A percentile compares a stretch with the other conserved stretches of the same genome.
Evolutionary conservation across 1,284 basidiomycete species (phyloP).

Genomic region (Leccinum insolens): DNA sequence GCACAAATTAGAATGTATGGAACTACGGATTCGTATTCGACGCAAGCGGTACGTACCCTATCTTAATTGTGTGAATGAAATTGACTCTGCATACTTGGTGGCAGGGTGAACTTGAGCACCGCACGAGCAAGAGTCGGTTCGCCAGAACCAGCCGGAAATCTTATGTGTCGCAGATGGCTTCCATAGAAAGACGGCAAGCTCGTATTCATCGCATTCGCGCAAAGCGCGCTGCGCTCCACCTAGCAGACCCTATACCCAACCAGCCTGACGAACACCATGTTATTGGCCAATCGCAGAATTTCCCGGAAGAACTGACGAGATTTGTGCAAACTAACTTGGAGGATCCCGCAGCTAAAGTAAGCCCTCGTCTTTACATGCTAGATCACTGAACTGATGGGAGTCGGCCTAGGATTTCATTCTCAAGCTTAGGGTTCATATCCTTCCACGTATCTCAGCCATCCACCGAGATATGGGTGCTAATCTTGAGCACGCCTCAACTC

Average conservation of each 20-base stretch:
- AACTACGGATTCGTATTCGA: not conserved
- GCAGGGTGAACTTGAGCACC: slow-evolving; percentile 1
- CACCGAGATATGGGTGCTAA: not conserved
- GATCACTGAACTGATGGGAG: not conserved
- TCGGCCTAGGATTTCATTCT: not conserved
- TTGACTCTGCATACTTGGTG: no score
- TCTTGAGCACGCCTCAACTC: no score
- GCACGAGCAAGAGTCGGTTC: not conserved
- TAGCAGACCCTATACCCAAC: not conserved
- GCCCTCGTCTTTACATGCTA: not conserved
- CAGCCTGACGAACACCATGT: slow-evolving; percentile 14
- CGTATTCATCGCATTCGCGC: not conserved
- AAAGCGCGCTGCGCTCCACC: not conserved
- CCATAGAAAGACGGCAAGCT: not conserved
- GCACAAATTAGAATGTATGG: not conserved
- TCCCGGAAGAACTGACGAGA: slow-evolving; percentile 14
- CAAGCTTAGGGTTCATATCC: not conserved
- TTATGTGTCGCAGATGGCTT: not conserved
- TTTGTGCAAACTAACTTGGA: slow-evolving; percentile 10
- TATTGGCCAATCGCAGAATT: slow-evolving; percentile 19
- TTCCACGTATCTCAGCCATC: not conserved
- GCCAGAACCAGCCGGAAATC: not conserved
- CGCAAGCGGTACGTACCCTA: not conserved
- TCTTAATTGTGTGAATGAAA: no score
- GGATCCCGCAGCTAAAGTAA: not conserved